Conservation (phyloP, 1,284 basidiomycete species). For the Ganoderma sinense region DNA sequence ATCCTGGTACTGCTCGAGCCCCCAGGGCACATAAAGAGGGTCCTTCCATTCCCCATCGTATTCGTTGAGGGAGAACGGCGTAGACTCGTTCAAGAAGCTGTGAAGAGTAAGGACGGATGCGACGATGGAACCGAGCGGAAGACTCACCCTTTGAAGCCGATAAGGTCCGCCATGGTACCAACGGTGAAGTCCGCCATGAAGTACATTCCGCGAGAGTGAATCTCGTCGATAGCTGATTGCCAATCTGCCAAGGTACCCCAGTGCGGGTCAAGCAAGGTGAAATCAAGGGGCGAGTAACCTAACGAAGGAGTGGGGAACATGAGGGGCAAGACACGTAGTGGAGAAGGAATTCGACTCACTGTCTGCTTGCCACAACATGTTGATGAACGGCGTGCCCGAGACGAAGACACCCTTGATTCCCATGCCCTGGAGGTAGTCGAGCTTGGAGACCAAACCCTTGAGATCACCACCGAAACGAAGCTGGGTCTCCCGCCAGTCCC, state of each 20-base stretch:
- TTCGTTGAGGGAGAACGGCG: conserved; percentile 81
- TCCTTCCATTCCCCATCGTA: conserved; percentile 81
- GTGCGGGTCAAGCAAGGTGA: conserved; percentile 89
- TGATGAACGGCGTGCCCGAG: conserved; percentile 90
- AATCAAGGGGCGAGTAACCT: conserved; percentile 94
- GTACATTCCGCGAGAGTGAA: conserved; percentile 88
- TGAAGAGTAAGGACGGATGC: background rate
- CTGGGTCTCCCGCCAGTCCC: conserved; percentile 88
- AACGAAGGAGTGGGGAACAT: background rate
- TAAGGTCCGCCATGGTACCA: conserved; percentile 88
- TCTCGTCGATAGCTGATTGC: conserved; percentile 73
- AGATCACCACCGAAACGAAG: conserved; percentile 89
- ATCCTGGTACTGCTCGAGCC: conserved; percentile 83
- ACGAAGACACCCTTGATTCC: conserved; percentile 86
- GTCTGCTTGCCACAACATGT: conserved; percentile 96
- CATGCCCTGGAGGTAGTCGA: conserved; percentile 92
- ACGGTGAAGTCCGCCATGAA: conserved; percentile 93
- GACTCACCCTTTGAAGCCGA: conserved; percentile 82
- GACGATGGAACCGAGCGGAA: background rate
- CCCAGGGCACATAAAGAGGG: conserved; percentile 83
- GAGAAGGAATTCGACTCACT: conserved; percentile 57
- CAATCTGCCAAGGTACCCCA: conserved; percentile 87
- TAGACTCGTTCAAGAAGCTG: conserved; percentile 80
- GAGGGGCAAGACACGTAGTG: background rate
- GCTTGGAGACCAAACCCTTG: conserved; percentile 72